Base-by-base conservation (phyloP, 2,329 filamentous ascomycete species). In the Aspergillus aculeatinus region DNA sequence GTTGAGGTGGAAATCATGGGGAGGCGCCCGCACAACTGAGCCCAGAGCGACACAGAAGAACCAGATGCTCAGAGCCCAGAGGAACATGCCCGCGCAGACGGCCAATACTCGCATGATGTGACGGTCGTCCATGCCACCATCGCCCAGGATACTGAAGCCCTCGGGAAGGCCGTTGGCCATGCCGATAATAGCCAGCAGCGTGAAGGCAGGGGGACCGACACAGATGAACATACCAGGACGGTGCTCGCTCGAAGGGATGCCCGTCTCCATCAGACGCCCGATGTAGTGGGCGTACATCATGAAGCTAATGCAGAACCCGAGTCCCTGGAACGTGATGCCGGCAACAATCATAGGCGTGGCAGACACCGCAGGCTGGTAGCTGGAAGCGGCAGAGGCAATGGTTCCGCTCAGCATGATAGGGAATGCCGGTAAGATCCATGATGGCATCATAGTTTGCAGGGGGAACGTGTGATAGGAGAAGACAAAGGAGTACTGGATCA, bases 271-370 rank as follows among this genome's bases (percentile, higher is more conserved):
- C 19, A 91, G 79, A 5, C 89, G 83, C 47, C 86, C 87, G 58
- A 91, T 84, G 80, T 89, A 90, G 70, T 88, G 85, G 0, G 88
- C 81, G 69, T 90, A 90, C 87, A 91, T 90, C 76, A 90, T 82
- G 57, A 87, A 80, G 3, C 87, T 83, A 16, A 91, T 82, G 11
- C 83, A 83, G 60, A 90, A 83, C 2, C 89, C 89, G 0, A 92
- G 76, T 0, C 89, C 89, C 72, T 92, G 89, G 65, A 86, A 89
- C 0, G 86, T 86, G 42, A 90, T 72, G 4, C 89, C 89, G 0
- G 85, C 87, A 29, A 86, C 79, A 57, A 90, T 79, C 61, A 92
- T 89, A 2, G 87, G 82, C 19, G 89, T 73, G 1, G 85, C 82
- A 0, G 81, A 72, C 6, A 79, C 72, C 0, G 82, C 74, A 0